Conservation (phyloP, 768 basidiomycete species). For the Lactarius sp. region DNA sequence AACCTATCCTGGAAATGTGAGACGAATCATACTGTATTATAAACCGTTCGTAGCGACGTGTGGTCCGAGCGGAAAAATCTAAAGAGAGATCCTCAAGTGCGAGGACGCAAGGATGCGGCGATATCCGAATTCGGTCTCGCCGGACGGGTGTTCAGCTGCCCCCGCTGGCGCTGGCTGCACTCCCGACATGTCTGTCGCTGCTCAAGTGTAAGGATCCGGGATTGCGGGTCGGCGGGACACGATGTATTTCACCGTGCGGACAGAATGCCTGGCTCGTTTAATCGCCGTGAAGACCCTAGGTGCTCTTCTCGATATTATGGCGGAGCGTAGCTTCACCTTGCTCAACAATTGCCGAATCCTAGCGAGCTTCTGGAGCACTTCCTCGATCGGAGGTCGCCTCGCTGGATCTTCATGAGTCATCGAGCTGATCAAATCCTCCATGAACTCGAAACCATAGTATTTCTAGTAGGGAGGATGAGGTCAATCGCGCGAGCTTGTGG, state of each 20-base stretch:
- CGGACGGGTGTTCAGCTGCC: too few species aligned
- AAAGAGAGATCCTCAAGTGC: background rate
- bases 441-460: conserved; percentile 27
- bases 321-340: conserved; percentile 9
- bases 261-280: background rate
- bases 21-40: too few species aligned
- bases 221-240: background rate
- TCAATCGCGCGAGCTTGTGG: background rate
- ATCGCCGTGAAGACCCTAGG: background rate
- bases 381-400: conserved; percentile 28
- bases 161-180: too few species aligned
- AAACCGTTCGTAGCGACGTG: too few species aligned
- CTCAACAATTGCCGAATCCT: conserved; percentile 6
- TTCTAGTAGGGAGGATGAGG: conserved; percentile 19
- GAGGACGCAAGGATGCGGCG: background rate
- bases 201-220: background rate
- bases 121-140: too few species aligned
- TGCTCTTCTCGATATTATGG: background rate
- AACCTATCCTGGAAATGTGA: too few species aligned
- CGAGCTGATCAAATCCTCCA: conserved; percentile 27
- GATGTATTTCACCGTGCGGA: conserved; percentile 1
- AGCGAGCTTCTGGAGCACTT: conserved; percentile 5
- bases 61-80: too few species aligned
- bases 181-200: too few species aligned
- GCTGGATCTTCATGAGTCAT: conserved; percentile 31